Evolutionary conservation across 2,329 filamentous ascomycete species (phyloP).

Genomic region (Penicillium corylophilum): DNA sequence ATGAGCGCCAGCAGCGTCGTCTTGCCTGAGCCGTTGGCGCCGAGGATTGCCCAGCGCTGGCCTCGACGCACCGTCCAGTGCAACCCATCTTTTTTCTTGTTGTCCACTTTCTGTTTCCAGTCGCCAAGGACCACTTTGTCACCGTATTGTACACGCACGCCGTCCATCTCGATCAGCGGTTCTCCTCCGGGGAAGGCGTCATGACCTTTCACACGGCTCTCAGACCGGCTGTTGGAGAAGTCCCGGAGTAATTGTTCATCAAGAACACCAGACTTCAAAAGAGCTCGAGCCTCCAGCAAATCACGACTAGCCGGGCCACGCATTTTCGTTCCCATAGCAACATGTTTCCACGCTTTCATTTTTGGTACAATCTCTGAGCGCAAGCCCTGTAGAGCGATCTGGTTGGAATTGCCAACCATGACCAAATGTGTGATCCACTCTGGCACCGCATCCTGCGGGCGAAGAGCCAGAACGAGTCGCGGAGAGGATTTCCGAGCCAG

Average conservation of each 20-base stretch:
- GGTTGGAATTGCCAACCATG: slow-evolving; percentile 66
- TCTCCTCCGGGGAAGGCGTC: slow-evolving; percentile 53
- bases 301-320: slow-evolving; percentile 6
- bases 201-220: slow-evolving; percentile 12
- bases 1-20: slow-evolving; percentile 91
- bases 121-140: slow-evolving; percentile 74
- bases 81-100: slow-evolving; percentile 60
- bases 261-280: slow-evolving; percentile 22
- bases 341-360: slow-evolving; percentile 31
- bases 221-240: slow-evolving; percentile 19
- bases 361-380: slow-evolving; percentile 60
- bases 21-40: slow-evolving; percentile 91
- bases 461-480: slow-evolving; percentile 71
- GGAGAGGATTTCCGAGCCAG: slow-evolving; percentile 68
- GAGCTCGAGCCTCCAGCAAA: slow-evolving; percentile 11
- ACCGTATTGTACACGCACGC: slow-evolving; percentile 78
- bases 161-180: slow-evolving; percentile 80
- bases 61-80: slow-evolving; percentile 81
- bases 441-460: slow-evolving; percentile 83
- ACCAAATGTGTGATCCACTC: slow-evolving; percentile 87
- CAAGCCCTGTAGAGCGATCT: slow-evolving; percentile 64
- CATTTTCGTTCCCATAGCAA: slow-evolving; percentile 4
- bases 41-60: slow-evolving; percentile 88
- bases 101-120: slow-evolving; percentile 64
- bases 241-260: slow-evolving; percentile 28